phyloP scores from a whole-genome alignment of 2,329 filamentous ascomycete genomes.

The Pseudonectria buxi region DNA sequence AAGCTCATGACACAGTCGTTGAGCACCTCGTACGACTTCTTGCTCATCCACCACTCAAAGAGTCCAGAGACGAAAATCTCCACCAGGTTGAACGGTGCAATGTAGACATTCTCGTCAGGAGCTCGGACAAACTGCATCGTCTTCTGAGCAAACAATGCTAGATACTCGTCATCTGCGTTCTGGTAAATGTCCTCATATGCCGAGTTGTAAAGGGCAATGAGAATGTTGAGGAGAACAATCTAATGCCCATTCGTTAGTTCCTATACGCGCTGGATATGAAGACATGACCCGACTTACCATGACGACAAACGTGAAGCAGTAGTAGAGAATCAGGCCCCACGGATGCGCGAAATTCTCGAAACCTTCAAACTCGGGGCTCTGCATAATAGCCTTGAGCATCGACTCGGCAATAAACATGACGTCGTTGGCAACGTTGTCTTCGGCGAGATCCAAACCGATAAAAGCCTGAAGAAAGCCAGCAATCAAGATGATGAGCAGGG shows the following conservation, averaged over 20 bases:
- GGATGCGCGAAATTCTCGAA: constrained; percentile 90
- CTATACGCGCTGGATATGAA: too few relatives aligned
- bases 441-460: constrained; percentile 79
- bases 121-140: constrained; percentile 96
- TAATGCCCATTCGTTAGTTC: constrained; percentile 13
- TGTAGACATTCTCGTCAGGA: constrained; percentile 97
- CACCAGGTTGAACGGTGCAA: constrained; percentile 89
- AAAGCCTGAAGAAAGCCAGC: constrained; percentile 90
- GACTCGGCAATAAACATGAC: constrained; percentile 68
- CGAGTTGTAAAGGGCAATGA: constrained; percentile 95
- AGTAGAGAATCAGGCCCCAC: constrained; percentile 92
- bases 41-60: constrained; percentile 94
- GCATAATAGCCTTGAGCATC: constrained; percentile 88
- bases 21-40: constrained; percentile 63
- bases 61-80: constrained; percentile 75
- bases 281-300: constrained; percentile 55
- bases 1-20: constrained; percentile 86
- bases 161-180: constrained; percentile 90
- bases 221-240: constrained; percentile 80
- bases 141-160: constrained; percentile 87
- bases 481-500: constrained; percentile 75
- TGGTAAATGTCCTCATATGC: constrained; percentile 93
- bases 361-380: constrained; percentile 78
- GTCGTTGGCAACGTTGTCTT: constrained; percentile 63
- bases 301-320: constrained; percentile 94